These are phyloP conservation scores for Oryza nivara DNA, from an alignment of 176 grass and related monocot species.

Conservation along the genomic window DNA sequence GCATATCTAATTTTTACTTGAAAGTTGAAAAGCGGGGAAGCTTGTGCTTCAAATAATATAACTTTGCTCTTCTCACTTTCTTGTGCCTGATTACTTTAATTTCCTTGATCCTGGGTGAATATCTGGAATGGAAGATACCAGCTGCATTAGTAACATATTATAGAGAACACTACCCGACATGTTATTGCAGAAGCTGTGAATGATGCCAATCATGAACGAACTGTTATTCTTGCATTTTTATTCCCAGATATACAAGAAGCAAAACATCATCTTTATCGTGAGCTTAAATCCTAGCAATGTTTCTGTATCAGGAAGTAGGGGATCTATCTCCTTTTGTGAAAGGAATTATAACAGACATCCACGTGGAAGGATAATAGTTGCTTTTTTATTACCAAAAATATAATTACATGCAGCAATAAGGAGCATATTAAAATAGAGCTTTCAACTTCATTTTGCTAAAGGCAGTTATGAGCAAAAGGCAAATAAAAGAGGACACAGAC, in stretches of 20 bases:
- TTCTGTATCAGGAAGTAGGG: not conserved
- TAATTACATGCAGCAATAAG: not conserved
- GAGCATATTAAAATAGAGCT: not conserved
- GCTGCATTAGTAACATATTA: not conserved
- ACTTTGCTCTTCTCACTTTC: constrained; percentile 94
- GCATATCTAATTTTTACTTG: constrained; percentile 70
- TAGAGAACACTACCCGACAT: not conserved
- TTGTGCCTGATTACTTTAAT: constrained; percentile 93
- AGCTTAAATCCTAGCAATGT: not conserved
- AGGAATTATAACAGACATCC: not conserved
- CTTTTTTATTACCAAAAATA: not conserved
- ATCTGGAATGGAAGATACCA: constrained; percentile 53
- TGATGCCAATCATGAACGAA: not conserved
- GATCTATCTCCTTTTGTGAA: not conserved
- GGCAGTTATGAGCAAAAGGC: not conserved
- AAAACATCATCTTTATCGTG: not conserved
- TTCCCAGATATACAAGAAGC: constrained; percentile 11
- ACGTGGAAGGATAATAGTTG: not conserved
- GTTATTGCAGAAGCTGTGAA: constrained; percentile 5
- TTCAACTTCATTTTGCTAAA: constrained; percentile 18
- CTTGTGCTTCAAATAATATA: constrained; percentile 92
- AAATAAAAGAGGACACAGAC: not conserved
- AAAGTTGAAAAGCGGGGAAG: constrained; percentile 96
- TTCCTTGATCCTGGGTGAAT: constrained; percentile 96
- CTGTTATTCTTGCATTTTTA: constrained; percentile 18